Conservation (phyloP, 2,329 filamentous ascomycete species). For the Clonostachys rosea region DNA sequence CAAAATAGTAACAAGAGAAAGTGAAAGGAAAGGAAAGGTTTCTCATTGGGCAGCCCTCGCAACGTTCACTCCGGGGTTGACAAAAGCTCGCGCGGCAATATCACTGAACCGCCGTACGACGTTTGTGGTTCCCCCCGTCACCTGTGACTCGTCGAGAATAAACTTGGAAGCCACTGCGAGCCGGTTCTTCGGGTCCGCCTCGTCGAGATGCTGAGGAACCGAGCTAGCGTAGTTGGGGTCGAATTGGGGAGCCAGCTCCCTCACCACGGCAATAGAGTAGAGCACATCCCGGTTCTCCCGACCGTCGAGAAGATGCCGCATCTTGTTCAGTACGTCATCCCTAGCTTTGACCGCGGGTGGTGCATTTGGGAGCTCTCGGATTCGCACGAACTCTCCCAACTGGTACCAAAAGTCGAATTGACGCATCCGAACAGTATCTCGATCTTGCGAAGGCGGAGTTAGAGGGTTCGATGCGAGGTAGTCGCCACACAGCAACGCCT, state of each 20-base stretch:
- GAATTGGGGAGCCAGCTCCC: constrained; percentile 55
- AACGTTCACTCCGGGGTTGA: constrained; percentile 40
- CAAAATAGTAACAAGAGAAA: too few relatives aligned
- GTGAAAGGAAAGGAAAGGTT: too few relatives aligned
- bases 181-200: constrained; percentile 62
- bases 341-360: constrained; percentile 41
- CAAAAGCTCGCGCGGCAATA: constrained; percentile 47
- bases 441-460: constrained; percentile 39
- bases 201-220: constrained; percentile 56
- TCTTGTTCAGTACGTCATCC: constrained; percentile 58
- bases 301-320: constrained; percentile 70
- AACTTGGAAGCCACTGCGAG: constrained; percentile 67
- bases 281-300: constrained; percentile 86
- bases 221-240: constrained; percentile 49
- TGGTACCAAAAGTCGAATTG: constrained; percentile 81
- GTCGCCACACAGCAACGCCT: constrained; percentile 71
- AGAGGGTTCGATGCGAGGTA: constrained; percentile 56
- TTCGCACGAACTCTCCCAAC: constrained; percentile 61
- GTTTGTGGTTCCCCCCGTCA: constrained; percentile 66
- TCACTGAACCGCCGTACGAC: constrained; percentile 67
- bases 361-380: constrained; percentile 41
- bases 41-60: constrained; percentile 10
- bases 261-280: constrained; percentile 80
- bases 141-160: constrained; percentile 58
- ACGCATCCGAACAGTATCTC: constrained; percentile 49